Conservation (phyloP, 2,329 filamentous ascomycete species). For the Teratosphaeriaceae sp. region DNA sequence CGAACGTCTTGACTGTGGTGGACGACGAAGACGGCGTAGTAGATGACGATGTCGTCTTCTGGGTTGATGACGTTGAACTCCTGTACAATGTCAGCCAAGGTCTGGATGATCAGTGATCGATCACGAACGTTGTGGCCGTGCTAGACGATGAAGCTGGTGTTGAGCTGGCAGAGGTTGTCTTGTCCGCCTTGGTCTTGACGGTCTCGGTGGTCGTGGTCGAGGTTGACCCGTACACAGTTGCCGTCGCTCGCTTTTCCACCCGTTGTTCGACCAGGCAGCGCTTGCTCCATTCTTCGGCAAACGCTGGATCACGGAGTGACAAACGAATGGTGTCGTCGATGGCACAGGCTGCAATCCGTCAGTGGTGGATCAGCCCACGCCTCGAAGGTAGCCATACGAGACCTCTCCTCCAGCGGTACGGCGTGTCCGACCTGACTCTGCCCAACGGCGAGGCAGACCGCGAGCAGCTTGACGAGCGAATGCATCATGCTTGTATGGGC, state of each 20-base stretch:
- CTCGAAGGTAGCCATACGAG: not conserved
- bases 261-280: conserved; percentile 1
- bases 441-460: conserved; percentile 2
- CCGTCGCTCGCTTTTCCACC: not conserved
- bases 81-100: no score
- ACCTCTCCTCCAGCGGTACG: not conserved
- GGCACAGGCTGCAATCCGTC: not conserved
- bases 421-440: not conserved
- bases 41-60: not conserved
- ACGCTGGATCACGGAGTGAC: conserved; percentile 3
- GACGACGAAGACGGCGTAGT: no score
- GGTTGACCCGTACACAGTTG: not conserved
- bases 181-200: no score
- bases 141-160: no score
- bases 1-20: no score
- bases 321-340: conserved; percentile 1
- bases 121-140: no score
- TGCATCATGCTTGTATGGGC: not conserved
- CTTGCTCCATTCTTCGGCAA: conserved; percentile 2
- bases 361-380: not conserved
- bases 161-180: no score
- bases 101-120: no score
- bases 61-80: not conserved
- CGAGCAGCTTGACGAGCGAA: conserved; percentile 1
- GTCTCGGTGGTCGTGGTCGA: not conserved